phyloP scores from a whole-genome alignment of 371 early-diverging fungal species.

The Mucor irregularis region DNA sequence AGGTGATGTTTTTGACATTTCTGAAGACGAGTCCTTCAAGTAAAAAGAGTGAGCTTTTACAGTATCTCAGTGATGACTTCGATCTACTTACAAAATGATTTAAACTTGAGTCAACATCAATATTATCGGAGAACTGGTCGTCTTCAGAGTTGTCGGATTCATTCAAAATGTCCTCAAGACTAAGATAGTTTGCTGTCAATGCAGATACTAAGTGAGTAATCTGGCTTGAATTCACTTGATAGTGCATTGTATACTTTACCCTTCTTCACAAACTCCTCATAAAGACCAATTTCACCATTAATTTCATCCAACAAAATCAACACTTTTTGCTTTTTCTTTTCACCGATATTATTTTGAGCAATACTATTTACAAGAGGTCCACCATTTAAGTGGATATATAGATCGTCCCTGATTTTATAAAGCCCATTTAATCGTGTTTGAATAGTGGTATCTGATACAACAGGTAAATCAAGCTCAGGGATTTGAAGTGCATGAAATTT shows the following conservation, averaged over 20 bases:
- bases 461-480: slow-evolving; percentile 67
- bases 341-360: slow-evolving; percentile 34
- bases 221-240: not conserved
- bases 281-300: slow-evolving; percentile 65
- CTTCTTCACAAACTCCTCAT: slow-evolving; percentile 76
- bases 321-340: slow-evolving; percentile 49
- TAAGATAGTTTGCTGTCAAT: slow-evolving; percentile 45
- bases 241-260: slow-evolving; percentile 43
- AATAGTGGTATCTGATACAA: slow-evolving; percentile 61
- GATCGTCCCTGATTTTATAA: slow-evolving; percentile 57
- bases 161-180: slow-evolving; percentile 55
- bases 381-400: slow-evolving; percentile 62
- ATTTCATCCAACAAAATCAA: slow-evolving; percentile 62
- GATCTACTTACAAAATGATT: slow-evolving; percentile 36
- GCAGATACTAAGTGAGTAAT: not conserved
- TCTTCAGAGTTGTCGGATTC: slow-evolving; percentile 49
- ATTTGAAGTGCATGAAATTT: slow-evolving; percentile 61
- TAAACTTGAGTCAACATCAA: slow-evolving; percentile 42
- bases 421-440: slow-evolving; percentile 64
- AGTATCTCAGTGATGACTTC: not conserved
- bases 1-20: slow-evolving; percentile 35
- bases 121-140: slow-evolving; percentile 22
- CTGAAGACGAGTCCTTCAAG: slow-evolving; percentile 44
- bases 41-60: not conserved
- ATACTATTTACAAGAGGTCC: slow-evolving; percentile 42